Conservation (phyloP, 1,284 basidiomycete species). For the Cystobasidiaceae sp. region DNA sequence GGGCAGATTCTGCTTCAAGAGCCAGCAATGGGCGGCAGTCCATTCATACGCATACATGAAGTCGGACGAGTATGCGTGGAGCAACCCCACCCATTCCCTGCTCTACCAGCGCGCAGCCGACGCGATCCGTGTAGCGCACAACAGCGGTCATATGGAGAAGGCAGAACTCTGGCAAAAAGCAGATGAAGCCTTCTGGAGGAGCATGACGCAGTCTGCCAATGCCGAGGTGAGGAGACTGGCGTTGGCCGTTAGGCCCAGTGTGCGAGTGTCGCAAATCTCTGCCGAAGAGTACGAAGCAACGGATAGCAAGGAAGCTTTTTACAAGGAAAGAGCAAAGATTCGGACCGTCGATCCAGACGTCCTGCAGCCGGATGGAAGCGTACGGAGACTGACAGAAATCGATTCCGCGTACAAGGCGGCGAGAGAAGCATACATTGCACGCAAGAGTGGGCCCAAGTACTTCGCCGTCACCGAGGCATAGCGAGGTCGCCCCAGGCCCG, state of each 20-base stretch:
- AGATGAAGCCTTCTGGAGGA: slow-evolving; percentile 30
- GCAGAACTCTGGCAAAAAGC: slow-evolving; percentile 17
- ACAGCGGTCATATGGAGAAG: slow-evolving; percentile 21
- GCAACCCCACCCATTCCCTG: slow-evolving; percentile 24
- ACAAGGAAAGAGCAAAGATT: slow-evolving; percentile 9
- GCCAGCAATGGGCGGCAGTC: slow-evolving; percentile 2
- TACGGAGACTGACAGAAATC: slow-evolving; percentile 11
- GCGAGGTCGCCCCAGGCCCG: background rate
- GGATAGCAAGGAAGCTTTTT: background rate
- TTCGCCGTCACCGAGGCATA: background rate
- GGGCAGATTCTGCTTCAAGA: slow-evolving; percentile 21
- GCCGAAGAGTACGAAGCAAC: background rate
- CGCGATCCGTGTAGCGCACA: slow-evolving; percentile 20
- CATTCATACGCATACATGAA: slow-evolving; percentile 28
- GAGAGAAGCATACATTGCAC: slow-evolving; percentile 7
- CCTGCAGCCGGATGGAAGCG: slow-evolving; percentile 7
- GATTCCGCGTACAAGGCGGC: slow-evolving; percentile 4
- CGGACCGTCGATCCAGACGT: slow-evolving; percentile 34
- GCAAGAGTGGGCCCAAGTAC: slow-evolving; percentile 2
- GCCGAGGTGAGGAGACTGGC: slow-evolving; percentile 12
- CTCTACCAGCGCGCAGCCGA: slow-evolving; percentile 26
- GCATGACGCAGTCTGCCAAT: slow-evolving; percentile 3
- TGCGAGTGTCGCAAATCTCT: slow-evolving; percentile 11
- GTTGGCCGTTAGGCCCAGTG: background rate
- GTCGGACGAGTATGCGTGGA: slow-evolving; percentile 28